Evolutionary conservation across 805 yeast species (phyloP).

Genomic region (Pichia cabralensis): DNA sequence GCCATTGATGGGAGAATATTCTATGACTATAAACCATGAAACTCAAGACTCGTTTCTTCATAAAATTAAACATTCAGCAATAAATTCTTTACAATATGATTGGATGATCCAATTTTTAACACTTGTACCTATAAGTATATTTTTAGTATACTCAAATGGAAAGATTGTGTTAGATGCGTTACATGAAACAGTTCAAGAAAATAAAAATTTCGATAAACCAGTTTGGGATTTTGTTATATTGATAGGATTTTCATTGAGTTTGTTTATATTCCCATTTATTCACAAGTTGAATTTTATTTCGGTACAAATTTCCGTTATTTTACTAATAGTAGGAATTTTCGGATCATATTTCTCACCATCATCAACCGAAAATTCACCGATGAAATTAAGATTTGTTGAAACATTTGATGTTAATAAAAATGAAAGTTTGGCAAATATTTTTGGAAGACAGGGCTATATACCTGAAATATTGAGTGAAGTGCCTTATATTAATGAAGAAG

Average conservation of each 20-base stretch:
- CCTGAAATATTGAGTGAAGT: conserved; percentile 41
- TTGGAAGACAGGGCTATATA: conserved; percentile 42
- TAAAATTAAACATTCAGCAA: conserved; percentile 22
- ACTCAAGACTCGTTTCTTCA: conserved; percentile 18
- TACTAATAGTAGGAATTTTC: conserved; percentile 30
- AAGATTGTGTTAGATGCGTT: conserved; percentile 52
- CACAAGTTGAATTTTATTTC: conserved; percentile 54
- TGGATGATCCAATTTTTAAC: conserved; percentile 72
- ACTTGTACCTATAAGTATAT: conserved; percentile 55
- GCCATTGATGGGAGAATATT: conserved; percentile 10
- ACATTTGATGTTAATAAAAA: conserved; percentile 35
- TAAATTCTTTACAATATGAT: conserved; percentile 52
- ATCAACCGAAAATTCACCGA: conserved; percentile 52
- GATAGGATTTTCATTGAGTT: conserved; percentile 29
- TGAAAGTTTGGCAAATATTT: conserved; percentile 8
- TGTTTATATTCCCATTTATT: conserved; percentile 57
- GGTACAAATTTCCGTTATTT: conserved; percentile 32
- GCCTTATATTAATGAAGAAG: conserved; percentile 39
- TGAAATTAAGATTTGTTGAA: conserved; percentile 67
- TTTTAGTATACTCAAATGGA: conserved; percentile 44
- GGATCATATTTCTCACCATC: conserved; percentile 38
- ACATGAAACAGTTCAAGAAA: conserved; percentile 65
- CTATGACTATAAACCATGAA: conserved; percentile 20
- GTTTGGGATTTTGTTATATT: conserved; percentile 28
- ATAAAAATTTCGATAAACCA: conserved; percentile 31